Evolutionary conservation across 164 flowering plant species (phyloP).

Genomic region (Stephania yunnanensis): DNA sequence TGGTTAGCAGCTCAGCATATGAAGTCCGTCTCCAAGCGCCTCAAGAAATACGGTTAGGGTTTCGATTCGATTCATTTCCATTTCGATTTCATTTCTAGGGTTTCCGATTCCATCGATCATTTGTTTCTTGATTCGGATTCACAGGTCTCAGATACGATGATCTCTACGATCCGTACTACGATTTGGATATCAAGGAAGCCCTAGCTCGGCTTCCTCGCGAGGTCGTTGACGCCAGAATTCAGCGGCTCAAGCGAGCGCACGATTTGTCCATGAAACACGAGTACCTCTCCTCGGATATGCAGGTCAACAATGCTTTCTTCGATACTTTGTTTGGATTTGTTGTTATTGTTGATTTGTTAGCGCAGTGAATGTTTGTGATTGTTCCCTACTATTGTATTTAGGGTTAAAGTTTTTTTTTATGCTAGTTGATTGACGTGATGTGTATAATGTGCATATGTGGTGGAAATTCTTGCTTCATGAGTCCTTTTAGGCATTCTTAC

Average conservation of each 20-base stretch:
- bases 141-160: constrained; percentile 85
- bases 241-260: constrained; percentile 94
- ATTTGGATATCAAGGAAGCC: constrained; percentile 87
- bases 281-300: constrained; percentile 72
- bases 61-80: neutral
- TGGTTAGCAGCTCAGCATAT: constrained; percentile 61
- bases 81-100: neutral
- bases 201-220: constrained; percentile 79
- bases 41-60: constrained; percentile 59
- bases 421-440: too few relatives aligned
- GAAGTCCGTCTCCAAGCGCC: constrained; percentile 63
- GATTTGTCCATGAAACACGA: constrained; percentile 98
- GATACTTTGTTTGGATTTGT: neutral
- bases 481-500: too few relatives aligned
- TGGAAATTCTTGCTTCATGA: too few relatives aligned
- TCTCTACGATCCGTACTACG: constrained; percentile 69
- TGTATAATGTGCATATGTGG: too few relatives aligned
- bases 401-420: too few relatives aligned
- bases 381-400: neutral
- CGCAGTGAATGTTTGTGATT: neutral
- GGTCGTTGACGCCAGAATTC: constrained; percentile 82
- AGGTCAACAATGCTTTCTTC: constrained; percentile 36
- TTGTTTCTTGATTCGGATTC: constrained; percentile 2
- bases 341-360: neutral
- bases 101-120: neutral